Percentiles rank a stretch among this genome's conserved stretches.
Evolutionary conservation across 306 rosid genomes (phyloP).

Genomic region (Cucumis sativus): DNA sequence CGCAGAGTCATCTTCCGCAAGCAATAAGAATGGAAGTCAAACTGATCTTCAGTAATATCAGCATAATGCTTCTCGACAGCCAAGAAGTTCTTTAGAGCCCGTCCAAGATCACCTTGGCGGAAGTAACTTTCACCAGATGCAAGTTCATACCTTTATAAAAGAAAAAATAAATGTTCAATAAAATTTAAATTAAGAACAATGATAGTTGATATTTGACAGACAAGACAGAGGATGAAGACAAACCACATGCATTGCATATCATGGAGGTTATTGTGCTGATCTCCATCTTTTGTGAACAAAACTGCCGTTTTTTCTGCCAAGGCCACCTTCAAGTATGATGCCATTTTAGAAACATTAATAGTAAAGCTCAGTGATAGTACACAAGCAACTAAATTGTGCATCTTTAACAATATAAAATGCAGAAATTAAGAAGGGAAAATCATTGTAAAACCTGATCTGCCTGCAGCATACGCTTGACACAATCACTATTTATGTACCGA

Average conservation of each 20-base stretch:
- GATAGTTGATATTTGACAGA: background rate
- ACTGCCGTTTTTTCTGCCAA: slow-evolving; percentile 97
- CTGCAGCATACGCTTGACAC: slow-evolving; percentile 97
- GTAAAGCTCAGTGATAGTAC: slow-evolving; percentile 7
- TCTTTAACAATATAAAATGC: background rate
- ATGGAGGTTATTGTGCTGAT: slow-evolving; percentile 94
- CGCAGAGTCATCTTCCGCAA: slow-evolving; percentile 96
- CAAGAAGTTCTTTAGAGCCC: slow-evolving; percentile 75
- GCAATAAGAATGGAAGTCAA: slow-evolving; percentile 98
- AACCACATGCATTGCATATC: slow-evolving; percentile 99
- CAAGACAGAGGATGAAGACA: slow-evolving; percentile 18
- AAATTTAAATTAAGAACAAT: background rate
- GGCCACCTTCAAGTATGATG: slow-evolving; percentile 40
- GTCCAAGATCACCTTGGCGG: slow-evolving; percentile 91
- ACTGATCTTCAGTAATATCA: slow-evolving; percentile 95
- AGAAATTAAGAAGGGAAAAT: background rate
- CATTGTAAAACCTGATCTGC: slow-evolving; percentile 72
- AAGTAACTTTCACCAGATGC: slow-evolving; percentile 92
- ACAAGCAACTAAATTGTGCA: background rate
- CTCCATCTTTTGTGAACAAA: slow-evolving; percentile 96
- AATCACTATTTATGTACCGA: slow-evolving; percentile 90
- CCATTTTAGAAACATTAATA: slow-evolving; percentile 8
- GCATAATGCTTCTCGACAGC: slow-evolving; percentile 97
- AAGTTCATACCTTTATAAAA: slow-evolving; percentile 74
- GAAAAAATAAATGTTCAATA: background rate